A percentile compares a stretch with the other conserved stretches of the same genome.
Conservation (phyloP, 495 filamentous ascomycete species). For the Xylaria grammica region DNA sequence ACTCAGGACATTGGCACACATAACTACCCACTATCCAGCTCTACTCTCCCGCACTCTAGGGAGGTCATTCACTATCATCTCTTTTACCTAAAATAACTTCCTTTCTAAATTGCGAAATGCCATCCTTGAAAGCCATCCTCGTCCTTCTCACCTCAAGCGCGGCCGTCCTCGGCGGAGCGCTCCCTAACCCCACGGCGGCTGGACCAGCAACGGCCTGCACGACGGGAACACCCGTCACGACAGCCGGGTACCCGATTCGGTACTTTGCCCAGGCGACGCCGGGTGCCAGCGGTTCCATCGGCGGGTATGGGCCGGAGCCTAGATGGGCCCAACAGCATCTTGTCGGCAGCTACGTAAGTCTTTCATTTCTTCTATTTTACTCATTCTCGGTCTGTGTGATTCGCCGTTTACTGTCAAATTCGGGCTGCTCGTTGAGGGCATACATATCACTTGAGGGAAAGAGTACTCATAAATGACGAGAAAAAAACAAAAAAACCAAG, state of each 20-base stretch:
- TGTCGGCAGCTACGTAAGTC: slow-evolving; percentile 33
- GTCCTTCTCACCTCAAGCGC: slow-evolving; percentile 13
- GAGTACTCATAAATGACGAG: background rate
- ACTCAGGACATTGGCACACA: too few relatives aligned
- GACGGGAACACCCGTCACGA: slow-evolving; percentile 27
- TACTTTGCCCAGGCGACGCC: slow-evolving; percentile 30
- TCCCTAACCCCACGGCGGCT: slow-evolving; percentile 16
- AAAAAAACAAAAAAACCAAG: too few relatives aligned
- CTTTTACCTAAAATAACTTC: too few relatives aligned
- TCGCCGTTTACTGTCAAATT: background rate
- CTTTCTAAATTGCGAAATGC: too few relatives aligned
- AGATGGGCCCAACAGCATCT: slow-evolving; percentile 30
- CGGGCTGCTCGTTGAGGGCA: background rate
- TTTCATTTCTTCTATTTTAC: background rate
- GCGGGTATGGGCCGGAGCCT: slow-evolving; percentile 32
- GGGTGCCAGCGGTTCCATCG: slow-evolving; percentile 17
- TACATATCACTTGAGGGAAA: too few relatives aligned
- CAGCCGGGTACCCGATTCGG: slow-evolving; percentile 35
- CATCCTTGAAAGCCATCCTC: background rate
- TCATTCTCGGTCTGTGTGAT: background rate
- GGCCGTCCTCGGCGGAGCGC: slow-evolving; percentile 23
- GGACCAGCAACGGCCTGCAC: slow-evolving; percentile 25
- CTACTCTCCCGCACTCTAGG: background rate
- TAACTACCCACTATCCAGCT: background rate
- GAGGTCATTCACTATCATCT: background rate